Conservation (phyloP, 768 basidiomycete genomes). For the Lyophyllum atratum region DNA sequence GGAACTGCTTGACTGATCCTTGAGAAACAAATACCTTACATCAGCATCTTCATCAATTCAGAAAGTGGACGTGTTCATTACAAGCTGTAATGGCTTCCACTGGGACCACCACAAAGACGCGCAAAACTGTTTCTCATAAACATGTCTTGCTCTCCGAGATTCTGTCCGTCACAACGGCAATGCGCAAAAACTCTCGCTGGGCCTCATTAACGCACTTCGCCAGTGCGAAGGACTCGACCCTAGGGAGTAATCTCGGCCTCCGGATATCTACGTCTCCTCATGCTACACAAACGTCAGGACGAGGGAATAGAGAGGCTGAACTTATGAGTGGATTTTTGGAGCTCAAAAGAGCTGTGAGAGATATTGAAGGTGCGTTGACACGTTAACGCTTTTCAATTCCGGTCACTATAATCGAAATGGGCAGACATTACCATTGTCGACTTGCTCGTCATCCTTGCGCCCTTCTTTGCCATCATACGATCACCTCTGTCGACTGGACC, state of each 20-base stretch:
- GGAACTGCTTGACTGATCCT: background rate
- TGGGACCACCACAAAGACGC: slow-evolving; percentile 21
- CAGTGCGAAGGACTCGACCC: slow-evolving; percentile 61
- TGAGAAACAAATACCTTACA: slow-evolving; percentile 12
- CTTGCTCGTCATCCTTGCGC: slow-evolving; percentile 67
- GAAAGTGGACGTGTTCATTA: slow-evolving; percentile 27
- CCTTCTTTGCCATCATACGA: slow-evolving; percentile 92
- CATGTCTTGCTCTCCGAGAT: slow-evolving; percentile 91
- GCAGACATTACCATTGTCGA: slow-evolving; percentile 63
- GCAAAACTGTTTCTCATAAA: slow-evolving; percentile 52
- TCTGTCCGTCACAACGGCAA: slow-evolving; percentile 85
- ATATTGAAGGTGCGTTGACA: slow-evolving; percentile 57
- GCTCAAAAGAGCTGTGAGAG: slow-evolving; percentile 72
- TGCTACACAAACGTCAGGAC: slow-evolving; percentile 43
- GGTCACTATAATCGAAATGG: background rate
- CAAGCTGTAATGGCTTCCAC: slow-evolving; percentile 24
- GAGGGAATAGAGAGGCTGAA: slow-evolving; percentile 71
- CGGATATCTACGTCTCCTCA: slow-evolving; percentile 57
- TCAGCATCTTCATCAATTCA: slow-evolving; percentile 16
- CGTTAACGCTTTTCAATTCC: slow-evolving; percentile 11
- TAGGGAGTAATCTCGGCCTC: slow-evolving; percentile 76
- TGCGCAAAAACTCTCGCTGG: slow-evolving; percentile 99
- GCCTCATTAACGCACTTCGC: slow-evolving; percentile 70
- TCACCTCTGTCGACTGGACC: slow-evolving; percentile 95
- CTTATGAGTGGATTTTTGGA: slow-evolving; percentile 91